Evolutionary conservation across 2,329 filamentous ascomycete genomes (phyloP), one percentile per base, ranked within the genome.

Genomic region (Hymenoscyphus scutula): DNA sequence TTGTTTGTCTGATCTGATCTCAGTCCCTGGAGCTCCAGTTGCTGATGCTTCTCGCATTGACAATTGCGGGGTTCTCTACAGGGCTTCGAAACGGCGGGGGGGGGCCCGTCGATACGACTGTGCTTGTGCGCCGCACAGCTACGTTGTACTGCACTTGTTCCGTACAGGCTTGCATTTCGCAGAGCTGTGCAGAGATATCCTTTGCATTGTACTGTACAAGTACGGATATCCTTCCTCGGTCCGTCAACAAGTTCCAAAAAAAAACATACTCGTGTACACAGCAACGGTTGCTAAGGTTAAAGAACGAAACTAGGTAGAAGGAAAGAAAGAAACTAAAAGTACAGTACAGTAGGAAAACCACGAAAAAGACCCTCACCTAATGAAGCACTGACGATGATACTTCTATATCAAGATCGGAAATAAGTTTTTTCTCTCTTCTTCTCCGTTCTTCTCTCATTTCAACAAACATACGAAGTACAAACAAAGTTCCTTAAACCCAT

Each of bases 61-160:
- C 56, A 38, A 29, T 51, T 37, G 37, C 37, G 37, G 56, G 56
- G 17, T 58, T 58, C 56, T 38, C 25, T 59, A 45, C 58, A 59
- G 45, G 45, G n/a, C 32, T 59, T 59, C 58, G 58, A 59, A 59
- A 59, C 58, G 30, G 58, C 48, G 58, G 45, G 56, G 63, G n/a
- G n/a, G n/a, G n/a, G n/a, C n/a, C n/a, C n/a, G n/a, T n/a, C 53
- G 60, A 63, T 62, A 41, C 37, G 27, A 62, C 27, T 58, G 37
- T 58, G 60, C 55, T 56, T n/a, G n/a, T n/a, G n/a, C n/a, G n/a
- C n/a, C n/a, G 30, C 17, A 13, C 23, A 54, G 25, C 17, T 8
- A 27, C 53, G 17, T 17, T 54, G 53, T 19, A 10, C n/a, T n/a
- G n/a, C n/a, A n/a, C n/a, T n/a, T n/a, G n/a, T n/a, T n/a, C n/a